Conservation (phyloP, 176 grass and related monocot species). For the Panicum miliaceum region DNA sequence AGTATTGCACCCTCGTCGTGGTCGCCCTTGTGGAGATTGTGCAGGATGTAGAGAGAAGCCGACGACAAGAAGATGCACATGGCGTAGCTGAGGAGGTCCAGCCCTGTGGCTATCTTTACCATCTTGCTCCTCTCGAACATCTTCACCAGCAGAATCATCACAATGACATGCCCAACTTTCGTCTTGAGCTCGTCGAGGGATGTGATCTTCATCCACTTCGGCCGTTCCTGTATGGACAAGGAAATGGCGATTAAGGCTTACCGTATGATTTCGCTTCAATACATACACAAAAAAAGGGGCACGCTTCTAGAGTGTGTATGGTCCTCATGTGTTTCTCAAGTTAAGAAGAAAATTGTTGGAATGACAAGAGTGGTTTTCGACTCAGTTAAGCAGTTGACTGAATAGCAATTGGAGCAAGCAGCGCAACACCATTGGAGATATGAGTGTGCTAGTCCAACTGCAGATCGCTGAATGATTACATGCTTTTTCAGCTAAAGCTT, state of each 20-base stretch:
- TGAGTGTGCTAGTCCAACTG: neutral
- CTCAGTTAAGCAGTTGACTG: neutral
- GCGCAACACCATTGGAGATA: neutral
- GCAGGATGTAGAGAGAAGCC: conserved; percentile 91
- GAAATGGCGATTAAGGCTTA: neutral
- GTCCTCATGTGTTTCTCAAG: neutral
- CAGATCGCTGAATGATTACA: neutral
- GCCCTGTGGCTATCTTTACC: conserved; percentile 82
- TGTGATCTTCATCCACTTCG: conserved; percentile 95
- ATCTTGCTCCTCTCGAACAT: conserved; percentile 99
- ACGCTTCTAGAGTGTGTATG: no score
- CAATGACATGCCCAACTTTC: conserved; percentile 96
- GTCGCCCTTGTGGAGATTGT: conserved; percentile 78
- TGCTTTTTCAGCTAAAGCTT: neutral
- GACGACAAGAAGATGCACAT: conserved; percentile 95
- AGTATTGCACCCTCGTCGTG: conserved; percentile 40
- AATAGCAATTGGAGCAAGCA: neutral
- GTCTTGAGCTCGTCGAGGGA: conserved; percentile 96
- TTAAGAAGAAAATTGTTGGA: neutral
- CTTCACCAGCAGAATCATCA: conserved; percentile 98
- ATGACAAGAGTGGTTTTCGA: neutral
- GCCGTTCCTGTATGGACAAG: conserved; percentile 64
- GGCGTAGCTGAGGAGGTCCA: conserved; percentile 92
- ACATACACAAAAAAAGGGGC: no score
- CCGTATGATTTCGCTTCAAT: neutral